Evolutionary conservation across 441 rosid genomes (phyloP).

Genomic region (Croton setiger): DNA sequence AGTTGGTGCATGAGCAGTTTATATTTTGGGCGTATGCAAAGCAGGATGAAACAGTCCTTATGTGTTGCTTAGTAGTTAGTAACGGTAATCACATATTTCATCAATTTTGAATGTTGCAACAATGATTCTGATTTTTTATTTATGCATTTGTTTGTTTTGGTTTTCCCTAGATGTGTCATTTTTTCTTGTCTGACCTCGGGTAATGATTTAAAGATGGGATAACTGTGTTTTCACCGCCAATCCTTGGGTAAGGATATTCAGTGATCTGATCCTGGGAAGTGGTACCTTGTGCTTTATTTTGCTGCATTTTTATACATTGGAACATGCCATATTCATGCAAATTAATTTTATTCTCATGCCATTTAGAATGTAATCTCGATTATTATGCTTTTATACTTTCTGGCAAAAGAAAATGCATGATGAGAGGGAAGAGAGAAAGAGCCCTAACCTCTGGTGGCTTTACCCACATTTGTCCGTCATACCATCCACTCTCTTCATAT

Average conservation of each 20-base stretch:
- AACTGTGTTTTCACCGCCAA: background rate
- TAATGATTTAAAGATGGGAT: slow-evolving; percentile 5
- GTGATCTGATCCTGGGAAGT: slow-evolving; percentile 7
- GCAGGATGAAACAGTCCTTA: slow-evolving; percentile 7
- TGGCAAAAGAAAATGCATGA: background rate
- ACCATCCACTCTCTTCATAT: slow-evolving; percentile 98
- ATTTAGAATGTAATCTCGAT: background rate
- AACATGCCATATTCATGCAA: background rate
- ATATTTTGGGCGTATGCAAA: background rate
- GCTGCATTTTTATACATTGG: background rate
- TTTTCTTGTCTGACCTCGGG: slow-evolving; percentile 3
- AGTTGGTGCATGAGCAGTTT: background rate
- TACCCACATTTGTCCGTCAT: slow-evolving; percentile 96
- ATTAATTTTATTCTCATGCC: background rate
- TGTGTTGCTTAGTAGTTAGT: slow-evolving; percentile 8
- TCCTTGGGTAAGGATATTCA: slow-evolving; percentile 5
- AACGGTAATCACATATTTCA: background rate
- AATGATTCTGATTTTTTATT: too few species aligned
- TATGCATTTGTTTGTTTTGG: background rate
- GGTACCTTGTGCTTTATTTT: slow-evolving; percentile 6
- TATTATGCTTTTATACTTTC: background rate
- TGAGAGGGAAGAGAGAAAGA: background rate
- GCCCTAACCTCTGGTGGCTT: slow-evolving; percentile 89
- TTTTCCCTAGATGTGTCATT: background rate
- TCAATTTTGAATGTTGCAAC: background rate